Evolutionary conservation across 106 monocot species (phyloP).

Genomic region (Chionographis japonica): DNA sequence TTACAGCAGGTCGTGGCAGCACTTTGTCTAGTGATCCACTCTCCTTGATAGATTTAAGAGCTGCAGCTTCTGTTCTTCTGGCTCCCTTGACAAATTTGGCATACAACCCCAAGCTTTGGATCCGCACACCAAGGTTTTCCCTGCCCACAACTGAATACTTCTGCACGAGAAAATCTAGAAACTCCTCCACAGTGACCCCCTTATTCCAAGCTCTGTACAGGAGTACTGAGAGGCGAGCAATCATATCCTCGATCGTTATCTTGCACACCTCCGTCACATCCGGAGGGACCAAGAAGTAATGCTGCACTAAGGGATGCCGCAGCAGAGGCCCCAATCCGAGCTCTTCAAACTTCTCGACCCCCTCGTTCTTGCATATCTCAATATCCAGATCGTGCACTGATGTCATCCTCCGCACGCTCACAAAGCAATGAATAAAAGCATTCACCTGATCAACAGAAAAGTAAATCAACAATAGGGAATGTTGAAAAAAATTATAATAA

Average conservation of each 20-base stretch:
- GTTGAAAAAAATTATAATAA: no score
- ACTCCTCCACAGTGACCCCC: conserved; percentile 21
- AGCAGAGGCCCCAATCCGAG: conserved; percentile 26
- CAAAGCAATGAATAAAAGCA: conserved; percentile 32
- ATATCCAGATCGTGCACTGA: conserved; percentile 19
- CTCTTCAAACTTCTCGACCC: conserved; percentile 29
- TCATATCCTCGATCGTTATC: conserved; percentile 17
- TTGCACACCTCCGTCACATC: conserved; percentile 16
- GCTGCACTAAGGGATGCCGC: conserved; percentile 17
- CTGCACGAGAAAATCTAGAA: conserved; percentile 17
- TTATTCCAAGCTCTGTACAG: conserved; percentile 3
- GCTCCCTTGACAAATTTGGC: conserved; percentile 14
- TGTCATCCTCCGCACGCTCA: conserved; percentile 19
- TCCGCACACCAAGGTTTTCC: conserved; percentile 23
- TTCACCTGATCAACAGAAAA: conserved; percentile 14
- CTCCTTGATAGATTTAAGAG: conserved; percentile 11
- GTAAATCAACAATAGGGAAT: background rate
- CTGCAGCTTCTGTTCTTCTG: conserved; percentile 8
- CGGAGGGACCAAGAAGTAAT: conserved; percentile 17
- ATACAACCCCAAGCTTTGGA: conserved; percentile 26
- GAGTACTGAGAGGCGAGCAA: conserved; percentile 3
- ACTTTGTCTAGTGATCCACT: background rate
- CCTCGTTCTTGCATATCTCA: conserved; percentile 20
- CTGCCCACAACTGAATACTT: conserved; percentile 17
- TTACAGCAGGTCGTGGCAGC: background rate